These are phyloP conservation scores for Nannochloropsis gaditana DNA, from an alignment of 108 stramenopile species.

Conservation along the genomic window DNA sequence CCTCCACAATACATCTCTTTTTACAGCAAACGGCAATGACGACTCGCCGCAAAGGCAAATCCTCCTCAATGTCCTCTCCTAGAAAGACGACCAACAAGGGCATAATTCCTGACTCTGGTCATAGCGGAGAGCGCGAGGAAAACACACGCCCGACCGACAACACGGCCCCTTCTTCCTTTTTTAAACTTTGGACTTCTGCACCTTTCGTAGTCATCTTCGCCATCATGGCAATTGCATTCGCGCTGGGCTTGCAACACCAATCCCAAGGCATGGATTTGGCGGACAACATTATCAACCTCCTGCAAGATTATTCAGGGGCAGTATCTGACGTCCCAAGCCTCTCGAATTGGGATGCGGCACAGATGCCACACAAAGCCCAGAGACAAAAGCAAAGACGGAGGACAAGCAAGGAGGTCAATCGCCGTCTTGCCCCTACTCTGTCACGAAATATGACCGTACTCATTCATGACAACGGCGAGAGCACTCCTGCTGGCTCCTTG, in stretches of 20 bases:
- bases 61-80: too few species aligned
- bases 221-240: neutral
- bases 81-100: neutral
- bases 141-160: neutral
- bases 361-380: neutral
- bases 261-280: slow-evolving; percentile 19
- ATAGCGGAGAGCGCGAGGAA: neutral
- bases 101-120: neutral
- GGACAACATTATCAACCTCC: neutral
- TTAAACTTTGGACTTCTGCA: neutral
- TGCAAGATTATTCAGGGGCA: neutral
- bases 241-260: neutral
- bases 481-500: neutral
- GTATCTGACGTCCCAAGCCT: neutral
- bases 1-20: too few species aligned
- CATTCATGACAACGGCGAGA: slow-evolving; percentile 9
- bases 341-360: neutral
- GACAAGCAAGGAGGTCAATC: neutral
- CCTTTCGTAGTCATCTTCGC: neutral
- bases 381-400: neutral
- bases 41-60: too few species aligned
- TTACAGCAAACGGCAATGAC: too few species aligned
- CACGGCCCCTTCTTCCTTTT: neutral
- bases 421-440: neutral
- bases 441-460: neutral